Base-by-base conservation (phyloP, 805 yeast species). In the Candida anglica region DNA sequence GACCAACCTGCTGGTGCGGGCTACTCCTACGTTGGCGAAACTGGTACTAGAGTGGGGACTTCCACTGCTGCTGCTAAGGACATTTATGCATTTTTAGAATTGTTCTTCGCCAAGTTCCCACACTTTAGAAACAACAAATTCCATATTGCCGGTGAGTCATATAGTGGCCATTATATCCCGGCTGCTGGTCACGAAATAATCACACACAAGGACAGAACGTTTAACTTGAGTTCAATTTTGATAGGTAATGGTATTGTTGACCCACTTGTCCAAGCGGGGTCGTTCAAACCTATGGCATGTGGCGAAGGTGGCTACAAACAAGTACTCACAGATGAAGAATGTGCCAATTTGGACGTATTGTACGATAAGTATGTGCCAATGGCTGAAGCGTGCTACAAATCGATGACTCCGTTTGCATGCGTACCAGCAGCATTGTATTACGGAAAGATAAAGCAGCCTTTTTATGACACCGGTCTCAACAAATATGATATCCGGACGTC, bases 1-100 rank as follows among this genome's bases (percentile, higher is more conserved):
- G 98, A 91, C 58, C 97, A 91, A 60, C 98, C 98, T 4, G 85
- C 89, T 28, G 85, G 85, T 34, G 96, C 86, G 21, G 98, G 98
- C 13, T 91, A 77, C 62, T 87, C 96, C 0, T 81, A 83, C 57
- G 86, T 95, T 16, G n/a, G n/a, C n/a, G n/a, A n/a, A n/a, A 58
- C 48, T 6, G 71, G 79, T 9, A 71, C 75, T 25, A 61, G 69
- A 17, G 81, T 88, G 18, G 60, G 80, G 20, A 74, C 75, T 48
- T 81, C 96, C 4, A 78, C 75, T 32, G 79, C 88, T 30, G 97
- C 97, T 20, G 95, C 87, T 25, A 74, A 75, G 51, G 98, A 91
- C 52, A 94, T 88, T 14, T 86, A 77, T 50, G 81, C 87, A 1
- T 88, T 93, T 56, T 68, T 91, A 53, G 81, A 80, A 47, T 66